Percentiles rank a stretch among this genome's conserved stretches.
These are phyloP conservation scores for Cymbidium sinense DNA, from an alignment of 106 monocot genomes.

Conservation along the genomic window DNA sequence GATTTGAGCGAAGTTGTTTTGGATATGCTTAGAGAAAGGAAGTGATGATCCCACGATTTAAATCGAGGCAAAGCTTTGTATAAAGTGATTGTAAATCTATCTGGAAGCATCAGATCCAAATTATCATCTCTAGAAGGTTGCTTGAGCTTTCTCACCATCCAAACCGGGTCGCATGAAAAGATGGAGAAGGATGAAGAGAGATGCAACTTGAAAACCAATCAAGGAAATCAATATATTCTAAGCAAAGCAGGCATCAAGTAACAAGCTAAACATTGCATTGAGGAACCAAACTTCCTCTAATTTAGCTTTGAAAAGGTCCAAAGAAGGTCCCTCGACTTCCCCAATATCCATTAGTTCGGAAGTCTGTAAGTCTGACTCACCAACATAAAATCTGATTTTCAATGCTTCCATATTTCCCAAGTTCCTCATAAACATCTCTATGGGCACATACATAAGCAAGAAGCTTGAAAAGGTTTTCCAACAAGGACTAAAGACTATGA, in stretches of 20 bases:
- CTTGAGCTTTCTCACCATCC: too few relatives aligned
- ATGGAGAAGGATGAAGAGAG: too few relatives aligned
- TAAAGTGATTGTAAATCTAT: too few relatives aligned
- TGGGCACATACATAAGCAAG: not conserved
- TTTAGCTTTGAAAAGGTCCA: conserved; percentile 92
- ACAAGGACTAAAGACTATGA: not conserved
- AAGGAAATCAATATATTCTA: not conserved
- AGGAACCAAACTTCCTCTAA: conserved; percentile 52
- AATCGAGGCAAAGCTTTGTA: too few relatives aligned
- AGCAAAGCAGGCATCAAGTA: not conserved
- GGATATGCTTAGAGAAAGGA: too few relatives aligned
- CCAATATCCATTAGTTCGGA: conserved; percentile 83
- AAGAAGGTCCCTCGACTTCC: conserved; percentile 83
- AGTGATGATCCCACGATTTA: too few relatives aligned
- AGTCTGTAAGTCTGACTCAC: conserved; percentile 67
- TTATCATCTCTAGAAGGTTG: too few relatives aligned
- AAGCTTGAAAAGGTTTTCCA: not conserved
- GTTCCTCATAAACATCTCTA: conserved; percentile 93
- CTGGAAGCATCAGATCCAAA: too few relatives aligned
- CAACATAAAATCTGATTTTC: conserved; percentile 93
- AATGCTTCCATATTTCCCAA: conserved; percentile 85
- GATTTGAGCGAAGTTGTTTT: too few relatives aligned
- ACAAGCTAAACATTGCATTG: not conserved
- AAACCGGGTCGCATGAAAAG: too few relatives aligned
- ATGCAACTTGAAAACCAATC: too few relatives aligned